These are phyloP conservation scores for Helianthus tuberosus DNA, from an alignment of 129 eudicot species.

Conservation along the genomic window DNA sequence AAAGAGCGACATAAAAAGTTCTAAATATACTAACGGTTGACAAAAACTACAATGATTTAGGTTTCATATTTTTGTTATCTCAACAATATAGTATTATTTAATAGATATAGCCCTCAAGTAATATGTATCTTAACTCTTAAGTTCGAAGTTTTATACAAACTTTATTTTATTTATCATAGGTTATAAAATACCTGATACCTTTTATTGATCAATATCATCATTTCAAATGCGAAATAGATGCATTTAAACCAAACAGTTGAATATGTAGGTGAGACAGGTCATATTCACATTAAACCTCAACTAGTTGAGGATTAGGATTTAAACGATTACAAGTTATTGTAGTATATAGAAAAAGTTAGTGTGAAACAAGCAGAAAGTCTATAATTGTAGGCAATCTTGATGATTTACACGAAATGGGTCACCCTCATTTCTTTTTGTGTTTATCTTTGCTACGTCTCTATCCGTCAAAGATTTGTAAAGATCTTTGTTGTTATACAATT, in stretches of 20 bases:
- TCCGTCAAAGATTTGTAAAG: not conserved
- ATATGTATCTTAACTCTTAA: no score
- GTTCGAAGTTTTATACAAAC: no score
- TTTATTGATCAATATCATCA: no score
- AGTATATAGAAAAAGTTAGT: constrained; percentile 21
- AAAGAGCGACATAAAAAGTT: no score
- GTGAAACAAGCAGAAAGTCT: constrained; percentile 21
- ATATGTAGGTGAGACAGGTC: constrained; percentile 2
- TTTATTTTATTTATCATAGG: no score
- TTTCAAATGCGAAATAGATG: no score
- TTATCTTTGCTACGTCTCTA: constrained; percentile 7
- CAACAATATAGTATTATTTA: no score
- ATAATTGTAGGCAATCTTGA: constrained; percentile 26
- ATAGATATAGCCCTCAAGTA: no score
- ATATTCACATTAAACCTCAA: constrained; percentile 21
- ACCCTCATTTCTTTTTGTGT: constrained; percentile 8
- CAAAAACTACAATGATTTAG: no score
- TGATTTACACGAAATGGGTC: constrained; percentile 1
- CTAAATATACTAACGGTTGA: no score
- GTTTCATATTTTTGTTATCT: no score
- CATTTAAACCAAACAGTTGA: not conserved
- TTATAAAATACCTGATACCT: no score
- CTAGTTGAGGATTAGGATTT: constrained; percentile 15
- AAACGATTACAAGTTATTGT: not conserved
- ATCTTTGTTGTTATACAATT: not conserved